A percentile compares a stretch with the other conserved stretches of the same genome.
Evolutionary conservation across 2,329 filamentous ascomycete genomes (phyloP).

Genomic region (Didymellaceae sp.): DNA sequence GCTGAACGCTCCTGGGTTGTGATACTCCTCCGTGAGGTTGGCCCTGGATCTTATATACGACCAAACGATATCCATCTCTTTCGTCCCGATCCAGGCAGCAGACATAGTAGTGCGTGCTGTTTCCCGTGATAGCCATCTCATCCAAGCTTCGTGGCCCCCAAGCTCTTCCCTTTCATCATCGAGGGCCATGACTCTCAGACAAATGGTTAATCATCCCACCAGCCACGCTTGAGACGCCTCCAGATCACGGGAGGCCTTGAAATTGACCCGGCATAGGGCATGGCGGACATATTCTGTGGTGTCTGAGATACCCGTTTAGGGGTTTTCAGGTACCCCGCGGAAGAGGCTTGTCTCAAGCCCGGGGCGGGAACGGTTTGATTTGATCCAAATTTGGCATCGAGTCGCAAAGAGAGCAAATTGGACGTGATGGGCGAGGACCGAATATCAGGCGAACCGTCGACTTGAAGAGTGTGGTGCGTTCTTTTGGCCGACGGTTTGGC

Average conservation of each 20-base stretch:
- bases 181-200: slow-evolving; percentile 3
- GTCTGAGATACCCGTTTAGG: background rate
- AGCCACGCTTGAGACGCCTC: slow-evolving; percentile 17
- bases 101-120: background rate
- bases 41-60: slow-evolving; percentile 10
- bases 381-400: slow-evolving; percentile 7
- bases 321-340: slow-evolving; percentile 1
- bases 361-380: background rate
- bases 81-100: slow-evolving; percentile 7
- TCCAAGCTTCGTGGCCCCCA: slow-evolving; percentile 12
- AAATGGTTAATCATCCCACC: slow-evolving; percentile 5
- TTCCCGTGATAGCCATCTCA: slow-evolving; percentile 8
- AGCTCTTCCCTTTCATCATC: slow-evolving; percentile 6
- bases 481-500: slow-evolving; percentile 15
- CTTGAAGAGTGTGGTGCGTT: background rate
- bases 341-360: slow-evolving; percentile 11
- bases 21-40: slow-evolving; percentile 1
- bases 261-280: slow-evolving; percentile 7
- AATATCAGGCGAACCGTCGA: slow-evolving; percentile 11
- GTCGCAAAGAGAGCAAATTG: background rate
- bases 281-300: background rate
- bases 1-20: background rate
- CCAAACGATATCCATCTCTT: background rate
- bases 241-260: slow-evolving; percentile 7
- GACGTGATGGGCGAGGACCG: background rate